A percentile compares a stretch with the other conserved stretches of the same genome.
Conservation (phyloP, 2,329 filamentous ascomycete species). For the Eutypella sp. region DNA sequence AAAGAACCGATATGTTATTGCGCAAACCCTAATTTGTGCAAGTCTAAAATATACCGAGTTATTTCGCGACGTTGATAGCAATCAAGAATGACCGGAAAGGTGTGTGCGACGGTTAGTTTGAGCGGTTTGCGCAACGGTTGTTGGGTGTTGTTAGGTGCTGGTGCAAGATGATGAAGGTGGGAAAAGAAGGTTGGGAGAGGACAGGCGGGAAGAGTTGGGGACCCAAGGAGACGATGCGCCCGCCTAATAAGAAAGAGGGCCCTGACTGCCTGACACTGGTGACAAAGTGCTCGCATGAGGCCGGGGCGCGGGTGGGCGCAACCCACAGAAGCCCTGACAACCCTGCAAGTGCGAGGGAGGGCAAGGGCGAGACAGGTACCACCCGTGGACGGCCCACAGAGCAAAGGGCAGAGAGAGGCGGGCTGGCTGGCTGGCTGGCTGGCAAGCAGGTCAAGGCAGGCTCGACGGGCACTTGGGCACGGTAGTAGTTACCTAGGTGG, state of each 20-base stretch:
- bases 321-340: conserved; percentile 8
- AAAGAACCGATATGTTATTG: conserved; percentile 1
- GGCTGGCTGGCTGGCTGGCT: too few relatives aligned
- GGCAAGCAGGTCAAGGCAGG: too few relatives aligned
- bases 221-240: conserved; percentile 25
- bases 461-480: too few relatives aligned
- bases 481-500: too few relatives aligned
- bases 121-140: not conserved
- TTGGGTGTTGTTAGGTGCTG: conserved; percentile 1
- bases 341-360: not conserved
- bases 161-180: conserved; percentile 14
- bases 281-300: conserved; percentile 3
- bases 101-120: too few relatives aligned
- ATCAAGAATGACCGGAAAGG: not conserved
- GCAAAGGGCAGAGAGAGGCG: not conserved
- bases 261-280: conserved; percentile 7
- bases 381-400: not conserved
- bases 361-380: not conserved
- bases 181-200: conserved; percentile 20
- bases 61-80: not conserved
- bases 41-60: conserved; percentile 1
- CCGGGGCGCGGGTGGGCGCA: conserved; percentile 9
- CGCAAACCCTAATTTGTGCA: not conserved
- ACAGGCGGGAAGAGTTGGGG: conserved; percentile 14
- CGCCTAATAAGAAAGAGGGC: conserved; percentile 20